Percentiles rank a stretch among this genome's conserved stretches.
Evolutionary conservation across 306 rosid genomes (phyloP).

Genomic region (Citrullus mucosospermus): DNA sequence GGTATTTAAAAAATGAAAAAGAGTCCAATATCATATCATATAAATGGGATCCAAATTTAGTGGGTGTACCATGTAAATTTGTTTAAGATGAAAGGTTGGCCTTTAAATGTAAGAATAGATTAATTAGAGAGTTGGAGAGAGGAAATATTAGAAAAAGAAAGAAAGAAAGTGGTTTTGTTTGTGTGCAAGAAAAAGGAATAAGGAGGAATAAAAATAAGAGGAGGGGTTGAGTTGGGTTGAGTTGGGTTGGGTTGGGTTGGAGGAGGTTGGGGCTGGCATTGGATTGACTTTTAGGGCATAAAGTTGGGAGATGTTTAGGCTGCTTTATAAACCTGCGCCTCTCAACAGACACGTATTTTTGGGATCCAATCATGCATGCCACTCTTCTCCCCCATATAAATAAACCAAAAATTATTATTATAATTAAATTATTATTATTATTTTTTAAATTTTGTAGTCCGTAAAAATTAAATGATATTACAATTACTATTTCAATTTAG

Average conservation of each 20-base stretch:
- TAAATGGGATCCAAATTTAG: background rate
- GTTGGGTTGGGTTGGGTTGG: background rate
- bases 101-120: background rate
- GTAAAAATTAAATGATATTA: too few relatives aligned
- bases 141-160: background rate
- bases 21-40: background rate
- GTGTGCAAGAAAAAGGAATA: background rate
- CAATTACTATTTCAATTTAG: too few relatives aligned
- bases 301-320: background rate
- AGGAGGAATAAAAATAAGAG: background rate
- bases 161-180: background rate
- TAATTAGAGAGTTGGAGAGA: background rate
- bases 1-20: too few relatives aligned
- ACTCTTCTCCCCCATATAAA: background rate
- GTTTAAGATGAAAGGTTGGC: background rate
- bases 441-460: too few relatives aligned
- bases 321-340: background rate
- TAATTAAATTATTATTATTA: too few relatives aligned
- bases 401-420: too few relatives aligned
- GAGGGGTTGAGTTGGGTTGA: background rate
- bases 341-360: background rate
- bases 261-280: too few relatives aligned
- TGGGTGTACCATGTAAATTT: background rate
- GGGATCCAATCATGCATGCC: background rate
- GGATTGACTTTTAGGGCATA: background rate